Percentiles rank a stretch among this genome's conserved stretches.
phyloP scores from a whole-genome alignment of 768 basidiomycete genomes.

The Lentinula aciculospora region DNA sequence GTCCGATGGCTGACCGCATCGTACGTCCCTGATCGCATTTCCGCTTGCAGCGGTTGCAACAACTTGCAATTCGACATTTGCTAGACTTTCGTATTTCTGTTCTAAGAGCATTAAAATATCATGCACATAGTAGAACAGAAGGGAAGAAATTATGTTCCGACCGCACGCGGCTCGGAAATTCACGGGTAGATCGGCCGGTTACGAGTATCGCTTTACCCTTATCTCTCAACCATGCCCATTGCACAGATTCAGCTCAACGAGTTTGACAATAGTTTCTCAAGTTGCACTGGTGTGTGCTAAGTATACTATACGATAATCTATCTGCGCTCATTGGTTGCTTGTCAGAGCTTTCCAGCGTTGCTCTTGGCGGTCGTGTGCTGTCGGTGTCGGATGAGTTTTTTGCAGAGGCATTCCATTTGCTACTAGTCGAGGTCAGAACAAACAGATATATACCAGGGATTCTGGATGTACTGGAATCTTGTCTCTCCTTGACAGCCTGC shows the following conservation, averaged over 20 bases:
- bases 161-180: no score
- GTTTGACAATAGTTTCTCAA: constrained; percentile 42
- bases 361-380: constrained; percentile 71
- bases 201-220: not conserved
- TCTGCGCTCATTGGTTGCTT: not conserved
- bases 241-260: constrained; percentile 37
- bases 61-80: not conserved
- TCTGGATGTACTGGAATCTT: not conserved
- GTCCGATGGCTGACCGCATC: not conserved
- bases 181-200: not conserved
- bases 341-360: constrained; percentile 86
- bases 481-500: constrained; percentile 55
- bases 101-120: no score
- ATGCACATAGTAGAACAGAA: not conserved
- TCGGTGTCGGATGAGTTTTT: constrained; percentile 95
- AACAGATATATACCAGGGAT: not conserved
- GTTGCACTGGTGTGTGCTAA: constrained; percentile 40
- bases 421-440: constrained; percentile 39
- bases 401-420: constrained; percentile 75
- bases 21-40: not conserved
- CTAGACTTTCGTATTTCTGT: not conserved
- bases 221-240: constrained; percentile 31
- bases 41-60: not conserved
- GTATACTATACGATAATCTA: not conserved
- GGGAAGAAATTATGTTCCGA: not conserved